Conservation (phyloP, 2,329 filamentous ascomycete species). For the Diaporthe sp. region DNA sequence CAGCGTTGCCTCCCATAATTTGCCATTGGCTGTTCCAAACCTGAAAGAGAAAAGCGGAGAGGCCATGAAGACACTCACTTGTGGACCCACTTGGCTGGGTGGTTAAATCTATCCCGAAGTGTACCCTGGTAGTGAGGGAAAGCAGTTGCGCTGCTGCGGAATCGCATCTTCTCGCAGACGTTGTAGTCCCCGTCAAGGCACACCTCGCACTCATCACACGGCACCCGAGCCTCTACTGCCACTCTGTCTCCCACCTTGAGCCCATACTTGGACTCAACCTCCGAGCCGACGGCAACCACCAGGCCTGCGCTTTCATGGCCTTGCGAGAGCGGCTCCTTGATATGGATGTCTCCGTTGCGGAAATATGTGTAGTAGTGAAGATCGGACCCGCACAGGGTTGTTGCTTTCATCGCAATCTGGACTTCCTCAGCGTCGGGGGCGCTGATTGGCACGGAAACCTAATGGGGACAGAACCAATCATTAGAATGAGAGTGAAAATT, state of each 20-base stretch:
- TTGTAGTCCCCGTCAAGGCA: constrained; percentile 23
- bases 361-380: constrained; percentile 76
- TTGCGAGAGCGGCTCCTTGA: constrained; percentile 65
- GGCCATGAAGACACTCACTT: constrained; percentile 50
- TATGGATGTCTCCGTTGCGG: constrained; percentile 74
- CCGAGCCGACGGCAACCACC: constrained; percentile 14
- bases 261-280: background rate
- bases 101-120: constrained; percentile 25
- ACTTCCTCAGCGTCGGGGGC: constrained; percentile 61
- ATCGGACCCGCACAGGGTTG: constrained; percentile 76
- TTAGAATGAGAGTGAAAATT: background rate
- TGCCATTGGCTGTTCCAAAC: too few species aligned
- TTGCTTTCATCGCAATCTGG: constrained; percentile 71
- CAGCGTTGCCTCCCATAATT: background rate
- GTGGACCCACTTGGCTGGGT: constrained; percentile 28
- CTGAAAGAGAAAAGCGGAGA: too few species aligned
- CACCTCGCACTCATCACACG: constrained; percentile 19
- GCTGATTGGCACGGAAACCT: constrained; percentile 53
- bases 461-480: background rate
- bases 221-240: constrained; percentile 25
- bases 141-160: constrained; percentile 22
- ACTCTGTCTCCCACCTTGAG: constrained; percentile 26
- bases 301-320: constrained; percentile 73
- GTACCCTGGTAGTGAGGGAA: constrained; percentile 34
- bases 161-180: constrained; percentile 27